A percentile compares a stretch with the other conserved stretches of the same genome.
Conservation (phyloP, 306 rosid genomes). For the Purshia tridentata region DNA sequence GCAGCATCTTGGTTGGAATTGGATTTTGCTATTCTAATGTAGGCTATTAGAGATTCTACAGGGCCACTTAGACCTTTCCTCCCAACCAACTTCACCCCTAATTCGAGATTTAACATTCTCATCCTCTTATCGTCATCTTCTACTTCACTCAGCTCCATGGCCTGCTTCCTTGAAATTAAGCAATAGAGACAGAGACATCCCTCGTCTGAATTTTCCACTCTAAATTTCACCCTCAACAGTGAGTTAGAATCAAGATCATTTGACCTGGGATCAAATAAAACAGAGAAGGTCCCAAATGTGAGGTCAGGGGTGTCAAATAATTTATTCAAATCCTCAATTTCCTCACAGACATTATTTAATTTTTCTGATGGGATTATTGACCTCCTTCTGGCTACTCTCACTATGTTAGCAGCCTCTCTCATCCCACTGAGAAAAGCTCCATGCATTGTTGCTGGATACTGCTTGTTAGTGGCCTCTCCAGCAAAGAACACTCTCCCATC, state of each 20-base stretch:
- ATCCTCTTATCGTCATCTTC: slow-evolving; percentile 60
- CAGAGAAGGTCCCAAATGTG: slow-evolving; percentile 63
- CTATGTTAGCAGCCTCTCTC: slow-evolving; percentile 92
- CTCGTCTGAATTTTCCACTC: slow-evolving; percentile 36
- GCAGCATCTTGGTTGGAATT: slow-evolving; percentile 33
- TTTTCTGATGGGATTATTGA: slow-evolving; percentile 29
- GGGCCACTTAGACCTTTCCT: slow-evolving; percentile 55
- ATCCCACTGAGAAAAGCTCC: slow-evolving; percentile 91
- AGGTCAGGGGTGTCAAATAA: slow-evolving; percentile 63
- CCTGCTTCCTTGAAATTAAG: slow-evolving; percentile 51
- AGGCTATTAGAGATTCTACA: slow-evolving; percentile 53
- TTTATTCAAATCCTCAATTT: slow-evolving; percentile 44
- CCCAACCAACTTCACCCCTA: slow-evolving; percentile 70
- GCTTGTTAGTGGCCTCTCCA: slow-evolving; percentile 87
- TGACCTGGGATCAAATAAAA: slow-evolving; percentile 58
- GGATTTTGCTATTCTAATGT: slow-evolving; percentile 47
- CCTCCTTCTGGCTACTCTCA: slow-evolving; percentile 67
- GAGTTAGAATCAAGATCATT: slow-evolving; percentile 51
- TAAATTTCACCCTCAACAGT: slow-evolving; percentile 57
- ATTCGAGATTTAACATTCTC: slow-evolving; percentile 46
- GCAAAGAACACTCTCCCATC: slow-evolving; percentile 85
- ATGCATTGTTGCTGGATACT: slow-evolving; percentile 93
- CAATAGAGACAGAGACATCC: slow-evolving; percentile 51
- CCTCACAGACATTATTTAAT: slow-evolving; percentile 20
- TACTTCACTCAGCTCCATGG: slow-evolving; percentile 49